Conservation (phyloP, 208 protist species). For the Trypanosoma lewisi region DNA sequence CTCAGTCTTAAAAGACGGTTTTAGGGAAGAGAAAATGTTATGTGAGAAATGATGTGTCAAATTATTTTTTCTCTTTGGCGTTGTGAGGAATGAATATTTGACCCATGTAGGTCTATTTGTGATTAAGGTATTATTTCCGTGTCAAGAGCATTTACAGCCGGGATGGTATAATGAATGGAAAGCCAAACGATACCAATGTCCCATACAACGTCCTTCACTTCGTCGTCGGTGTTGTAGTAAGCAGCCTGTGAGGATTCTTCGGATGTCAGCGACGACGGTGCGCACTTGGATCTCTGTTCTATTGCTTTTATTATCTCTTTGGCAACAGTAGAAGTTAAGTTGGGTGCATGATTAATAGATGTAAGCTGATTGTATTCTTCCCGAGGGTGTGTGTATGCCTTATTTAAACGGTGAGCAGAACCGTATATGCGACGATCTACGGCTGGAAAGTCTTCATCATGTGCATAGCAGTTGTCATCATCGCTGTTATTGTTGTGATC, state of each 20-base stretch:
- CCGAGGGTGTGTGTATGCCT: slow-evolving; percentile 14
- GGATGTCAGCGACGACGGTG: neutral
- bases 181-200: slow-evolving; percentile 15
- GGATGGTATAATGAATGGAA: slow-evolving; percentile 9
- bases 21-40: neutral
- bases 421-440: slow-evolving; percentile 19
- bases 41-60: neutral
- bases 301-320: neutral
- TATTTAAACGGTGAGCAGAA: slow-evolving; percentile 11
- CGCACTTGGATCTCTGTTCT: neutral
- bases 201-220: neutral
- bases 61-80: too few species aligned
- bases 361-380: neutral
- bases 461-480: slow-evolving; percentile 1
- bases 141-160: slow-evolving; percentile 17
- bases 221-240: neutral
- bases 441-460: slow-evolving; percentile 18
- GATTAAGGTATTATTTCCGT: slow-evolving; percentile 5
- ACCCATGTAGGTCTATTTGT: too few species aligned
- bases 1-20: neutral
- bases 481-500: neutral
- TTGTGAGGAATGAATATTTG: too few species aligned
- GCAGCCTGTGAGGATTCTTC: neutral
- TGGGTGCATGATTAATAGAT: neutral
- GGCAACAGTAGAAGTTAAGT: neutral